Evolutionary conservation across 805 yeast species (phyloP), one percentile per base, ranked within the genome.

Genomic region (Saturnispora saitoi): DNA sequence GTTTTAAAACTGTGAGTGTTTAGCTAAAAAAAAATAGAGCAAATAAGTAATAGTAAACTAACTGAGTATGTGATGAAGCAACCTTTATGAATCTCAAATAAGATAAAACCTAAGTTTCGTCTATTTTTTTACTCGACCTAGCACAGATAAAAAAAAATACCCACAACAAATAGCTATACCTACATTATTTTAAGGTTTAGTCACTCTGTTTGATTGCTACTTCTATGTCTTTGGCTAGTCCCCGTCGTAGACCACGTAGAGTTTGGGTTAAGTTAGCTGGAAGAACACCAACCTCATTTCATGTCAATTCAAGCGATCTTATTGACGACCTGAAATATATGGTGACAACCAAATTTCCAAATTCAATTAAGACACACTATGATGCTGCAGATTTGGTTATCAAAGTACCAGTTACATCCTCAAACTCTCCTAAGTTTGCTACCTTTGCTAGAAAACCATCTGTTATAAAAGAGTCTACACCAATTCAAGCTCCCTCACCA

Each of bases 321-420:
- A 75, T 90, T 4, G 98, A 90, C 63, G 96, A 91, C 63, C 69
- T 90, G 56, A 90, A 90, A 58, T 67, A 73, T 10, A 73, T 78
- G 51, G 73, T 90, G 1, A 64, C 81, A 32, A 67, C 67, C 41
- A 85, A 82, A 56, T 84, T 76, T 62, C 85, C 95, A 48, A 79
- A 83, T 51, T 74, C 86, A 2, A 59, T 83, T 48, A 85, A 80
- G 3, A 62, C 76, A 51, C 61, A 69, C 42, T 75, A 72, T 58
- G 88, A 88, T 67, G 81, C 95, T 8, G 79, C 95, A 10, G 87
- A 86, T 60, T 50, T 83, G 54, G 48, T 70, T 15, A 61, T 80
- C 51, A 59, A 59, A 43, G 46, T 43, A 20, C 17, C 56, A 11
- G 2, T 30, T 10, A 15, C 26, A 22, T 28, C 32, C 4, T 14